phyloP scores from a whole-genome alignment of 805 yeast species.

The Alloascoidea hylecoeti region DNA sequence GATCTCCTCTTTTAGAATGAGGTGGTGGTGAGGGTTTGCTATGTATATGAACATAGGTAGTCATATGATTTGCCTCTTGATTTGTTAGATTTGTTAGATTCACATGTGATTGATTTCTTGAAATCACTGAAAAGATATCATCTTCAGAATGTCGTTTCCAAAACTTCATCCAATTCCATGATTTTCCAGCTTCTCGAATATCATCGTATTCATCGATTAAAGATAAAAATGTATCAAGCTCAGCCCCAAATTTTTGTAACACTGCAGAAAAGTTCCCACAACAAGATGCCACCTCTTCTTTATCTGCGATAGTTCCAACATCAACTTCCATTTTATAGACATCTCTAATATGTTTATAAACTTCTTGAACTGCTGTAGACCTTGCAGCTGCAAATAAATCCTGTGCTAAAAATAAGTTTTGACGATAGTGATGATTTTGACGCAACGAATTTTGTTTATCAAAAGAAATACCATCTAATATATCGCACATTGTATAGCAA shows the following conservation, averaged over 20 bases:
- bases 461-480: conserved; percentile 46
- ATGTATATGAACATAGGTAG: too few relatives aligned
- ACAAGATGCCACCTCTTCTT: conserved; percentile 73
- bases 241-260: conserved; percentile 46
- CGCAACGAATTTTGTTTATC: conserved; percentile 14
- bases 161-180: conserved; percentile 34
- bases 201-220: conserved; percentile 24
- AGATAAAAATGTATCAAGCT: conserved; percentile 32
- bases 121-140: not conserved
- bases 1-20: not conserved
- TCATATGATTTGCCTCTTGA: not conserved
- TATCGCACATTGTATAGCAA: conserved; percentile 45
- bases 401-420: conserved; percentile 34
- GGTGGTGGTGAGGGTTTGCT: too few relatives aligned
- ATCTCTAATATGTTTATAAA: conserved; percentile 45
- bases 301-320: conserved; percentile 34
- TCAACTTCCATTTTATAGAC: conserved; percentile 27
- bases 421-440: conserved; percentile 9
- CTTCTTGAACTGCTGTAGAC: conserved; percentile 34
- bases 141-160: conserved; percentile 21
- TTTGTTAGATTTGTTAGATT: not conserved
- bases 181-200: conserved; percentile 6
- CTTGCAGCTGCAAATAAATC: conserved; percentile 45
- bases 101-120: not conserved
- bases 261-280: conserved; percentile 69